Base-by-base conservation (phyloP, 441 rosid species). In the Arabidopsis lyrata region DNA sequence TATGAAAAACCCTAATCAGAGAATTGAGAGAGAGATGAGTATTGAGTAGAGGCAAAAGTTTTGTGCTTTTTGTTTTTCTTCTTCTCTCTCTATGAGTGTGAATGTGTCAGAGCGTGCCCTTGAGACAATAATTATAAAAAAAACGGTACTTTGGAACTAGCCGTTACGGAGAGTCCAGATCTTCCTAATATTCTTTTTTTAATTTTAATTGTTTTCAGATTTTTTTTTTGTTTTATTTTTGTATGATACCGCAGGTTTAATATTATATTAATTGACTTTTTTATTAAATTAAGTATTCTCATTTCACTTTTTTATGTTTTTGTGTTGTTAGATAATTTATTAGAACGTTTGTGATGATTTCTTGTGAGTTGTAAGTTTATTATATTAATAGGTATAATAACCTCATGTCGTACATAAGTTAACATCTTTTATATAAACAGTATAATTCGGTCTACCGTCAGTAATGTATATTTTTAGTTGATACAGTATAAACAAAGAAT, bases 111-210 rank as follows among this genome's bases (percentile, higher is more conserved):
- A 75, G 70, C 70, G 79, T 75, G 74, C 22, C 22, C 61, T 68
- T 54, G 35, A 53, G 60, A 67, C 10, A 50, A 32, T 57, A 13
- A 65, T 38, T 0, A 31, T 59, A 71, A 29, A 29, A 31, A 64
- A 22, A 65, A 77, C 68, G 70, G 35, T 47, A 55, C 63, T 81
- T 77, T 55, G 70, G 66, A 76, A 76, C 53, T 76, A 76, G 83
- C 83, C 83, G 83, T 81, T 81, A 49, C 60, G 56, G 31, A 29
- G 75, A 61, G 64, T 36, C 39, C 68, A 75, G 54, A 57, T 74
- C 66, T 7, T 66, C 10, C 61, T 41, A 47, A 59, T 50, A 74
- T 74, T 66, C 78, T 68, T 24, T 36, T 66, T 48, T 15, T 50
- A 59, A 20, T 74, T 31, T 44, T 34, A 36, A 34, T 44, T 72